A percentile compares a stretch with the other conserved stretches of the same genome.
These are phyloP conservation scores for Buddleja alternifolia DNA, from an alignment of 257 asterid genomes.

Conservation along the genomic window DNA sequence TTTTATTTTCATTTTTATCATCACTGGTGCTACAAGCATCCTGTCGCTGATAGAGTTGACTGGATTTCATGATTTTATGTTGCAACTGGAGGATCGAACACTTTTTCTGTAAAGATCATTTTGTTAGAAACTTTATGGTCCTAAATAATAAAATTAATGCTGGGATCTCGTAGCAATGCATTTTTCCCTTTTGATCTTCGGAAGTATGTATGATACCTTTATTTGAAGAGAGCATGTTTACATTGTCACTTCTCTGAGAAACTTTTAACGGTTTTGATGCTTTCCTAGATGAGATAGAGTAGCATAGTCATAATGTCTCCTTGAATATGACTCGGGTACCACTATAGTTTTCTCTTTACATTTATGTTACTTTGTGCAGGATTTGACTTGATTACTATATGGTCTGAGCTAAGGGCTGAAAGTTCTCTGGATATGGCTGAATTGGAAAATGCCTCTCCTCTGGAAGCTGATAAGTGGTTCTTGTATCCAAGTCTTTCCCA, in stretches of 20 bases:
- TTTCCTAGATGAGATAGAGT: neutral
- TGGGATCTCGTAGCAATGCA: neutral
- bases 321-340: neutral
- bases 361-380: conserved; percentile 42
- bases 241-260: neutral
- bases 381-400: conserved; percentile 53
- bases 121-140: neutral
- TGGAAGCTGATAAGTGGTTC: conserved; percentile 77
- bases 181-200: neutral
- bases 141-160: neutral
- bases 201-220: neutral
- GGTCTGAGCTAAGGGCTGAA: conserved; percentile 57
- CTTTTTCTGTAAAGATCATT: neutral
- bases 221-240: neutral
- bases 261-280: conserved; percentile 8
- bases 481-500: conserved; percentile 54
- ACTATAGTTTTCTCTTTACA: neutral
- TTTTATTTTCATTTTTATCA: neutral
- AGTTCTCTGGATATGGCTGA: conserved; percentile 80
- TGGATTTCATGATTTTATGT: neutral
- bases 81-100: neutral
- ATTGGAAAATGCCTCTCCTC: conserved; percentile 66
- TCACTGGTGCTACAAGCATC: neutral
- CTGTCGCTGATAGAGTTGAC: neutral
- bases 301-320: neutral